Evolutionary conservation across 1,284 basidiomycete genomes (phyloP).

Genomic region (Salmacisia buchloeana): DNA sequence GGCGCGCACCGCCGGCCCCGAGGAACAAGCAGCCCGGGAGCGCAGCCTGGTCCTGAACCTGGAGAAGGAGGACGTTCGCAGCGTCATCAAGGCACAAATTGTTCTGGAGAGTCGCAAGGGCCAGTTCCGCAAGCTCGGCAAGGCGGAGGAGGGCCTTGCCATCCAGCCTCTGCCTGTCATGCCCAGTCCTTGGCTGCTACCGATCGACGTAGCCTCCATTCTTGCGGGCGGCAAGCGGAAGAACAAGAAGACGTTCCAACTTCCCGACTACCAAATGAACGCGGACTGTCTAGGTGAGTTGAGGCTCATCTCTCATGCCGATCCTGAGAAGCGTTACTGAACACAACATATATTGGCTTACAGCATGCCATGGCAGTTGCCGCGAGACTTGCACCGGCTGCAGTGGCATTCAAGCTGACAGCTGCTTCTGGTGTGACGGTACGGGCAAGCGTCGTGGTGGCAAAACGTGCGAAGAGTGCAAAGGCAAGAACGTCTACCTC

Average conservation of each 20-base stretch:
- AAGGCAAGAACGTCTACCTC: constrained; percentile 28
- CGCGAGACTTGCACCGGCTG: constrained; percentile 23
- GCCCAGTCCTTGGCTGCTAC: constrained; percentile 34
- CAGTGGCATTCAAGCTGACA: constrained; percentile 30
- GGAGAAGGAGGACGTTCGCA: constrained; percentile 25
- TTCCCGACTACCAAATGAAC: constrained; percentile 25
- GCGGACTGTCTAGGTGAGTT: constrained; percentile 17
- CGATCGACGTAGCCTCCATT: constrained; percentile 25
- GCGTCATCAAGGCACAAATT: constrained; percentile 38
- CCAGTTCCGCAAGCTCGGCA: constrained; percentile 9
- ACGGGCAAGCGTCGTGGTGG: constrained; percentile 16
- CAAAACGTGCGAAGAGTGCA: constrained; percentile 26
- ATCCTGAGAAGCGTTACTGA: not conserved
- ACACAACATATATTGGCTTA: not conserved
- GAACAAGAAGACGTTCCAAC: constrained; percentile 31
- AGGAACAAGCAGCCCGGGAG: constrained; percentile 27
- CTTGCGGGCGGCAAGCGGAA: constrained; percentile 20
- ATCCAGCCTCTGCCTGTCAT: constrained; percentile 19
- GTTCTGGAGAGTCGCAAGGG: constrained; percentile 29
- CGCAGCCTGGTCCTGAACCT: constrained; percentile 22
- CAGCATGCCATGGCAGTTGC: constrained; percentile 23
- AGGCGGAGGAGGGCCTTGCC: constrained; percentile 19
- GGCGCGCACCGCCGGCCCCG: constrained; percentile 1
- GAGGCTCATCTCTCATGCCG: not conserved
- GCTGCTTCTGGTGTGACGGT: constrained; percentile 41